Base-by-base conservation (phyloP, 768 basidiomycete species). In the Phylloporus arenicola region DNA sequence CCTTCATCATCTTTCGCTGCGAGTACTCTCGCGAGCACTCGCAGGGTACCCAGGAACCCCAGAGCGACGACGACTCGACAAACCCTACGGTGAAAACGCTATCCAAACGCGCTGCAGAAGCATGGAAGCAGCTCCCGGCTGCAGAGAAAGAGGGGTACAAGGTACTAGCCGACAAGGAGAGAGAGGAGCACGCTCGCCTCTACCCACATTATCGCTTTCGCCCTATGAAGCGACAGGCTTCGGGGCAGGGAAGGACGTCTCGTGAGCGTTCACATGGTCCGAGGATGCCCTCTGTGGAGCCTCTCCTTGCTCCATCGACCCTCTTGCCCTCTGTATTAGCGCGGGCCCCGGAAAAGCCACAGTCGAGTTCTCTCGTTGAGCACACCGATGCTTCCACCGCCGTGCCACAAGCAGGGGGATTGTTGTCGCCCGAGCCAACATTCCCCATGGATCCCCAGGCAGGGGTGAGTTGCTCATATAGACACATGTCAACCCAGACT, bases 81-180 rank as follows among this genome's bases (percentile, higher is more conserved):
- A 57, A 56, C 24, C 31, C 50, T 13, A 60, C 47, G 20, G 77
- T 78, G 51, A 80, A 81, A 63, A 75, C 79, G 2, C 75, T 92
- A 34, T 88, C 85, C n/a, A 84, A 85, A 57, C 77, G 86, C 42
- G 89, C 88, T 0, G 83, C 79, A 0, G 82, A 83, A 45, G 82
- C 85, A 27, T 93, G 91, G 91, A 75, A 74, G 34, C 70, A 75
- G 50, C 73, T 90, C 13, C 53, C 77, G 0, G 50, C 59, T 0
- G 71, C 73, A 38, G 78, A 80, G 48, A 78, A 69, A 54, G 62
- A 75, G 16, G 70, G 64, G 48, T 88, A 73, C 72, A 75, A 76
- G 57, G 58, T 62, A 8, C 70, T 76, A n/a, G 83, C 86, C 1
- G 75, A 76, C 35, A 55, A 64, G 51, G 83, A 83, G 70, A 76